A percentile compares a stretch with the other conserved stretches of the same genome.
These are phyloP conservation scores for Globisporangium canariense DNA, from an alignment of 352 stramenopile species.

Conservation along the genomic window DNA sequence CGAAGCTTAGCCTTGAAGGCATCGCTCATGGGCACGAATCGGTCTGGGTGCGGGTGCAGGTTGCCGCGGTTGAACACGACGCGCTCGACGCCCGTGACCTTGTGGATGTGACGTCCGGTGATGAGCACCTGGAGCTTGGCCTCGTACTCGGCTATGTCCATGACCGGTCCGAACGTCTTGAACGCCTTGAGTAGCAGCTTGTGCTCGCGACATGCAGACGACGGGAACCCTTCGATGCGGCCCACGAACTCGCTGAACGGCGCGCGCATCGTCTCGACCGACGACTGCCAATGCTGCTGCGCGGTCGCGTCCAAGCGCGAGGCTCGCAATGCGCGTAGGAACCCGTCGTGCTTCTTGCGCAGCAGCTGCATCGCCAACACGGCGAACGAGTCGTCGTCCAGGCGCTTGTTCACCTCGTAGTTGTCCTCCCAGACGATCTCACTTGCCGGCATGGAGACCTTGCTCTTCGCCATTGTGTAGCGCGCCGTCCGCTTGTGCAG, in stretches of 20 bases:
- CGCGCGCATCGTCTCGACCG: conserved; percentile 27
- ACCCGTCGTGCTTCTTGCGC: conserved; percentile 49
- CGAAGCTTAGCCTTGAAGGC: conserved; percentile 36
- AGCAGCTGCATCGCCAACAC: conserved; percentile 39
- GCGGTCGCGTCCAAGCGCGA: conserved; percentile 31
- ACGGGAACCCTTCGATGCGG: conserved; percentile 17
- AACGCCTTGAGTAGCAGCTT: conserved; percentile 52
- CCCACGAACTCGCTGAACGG: conserved; percentile 29
- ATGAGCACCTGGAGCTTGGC: conserved; percentile 49
- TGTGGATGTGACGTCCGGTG: conserved; percentile 32
- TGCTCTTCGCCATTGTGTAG: conserved; percentile 26
- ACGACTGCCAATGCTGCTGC: conserved; percentile 37
- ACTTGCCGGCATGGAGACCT: neutral
- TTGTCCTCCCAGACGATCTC: conserved; percentile 36
- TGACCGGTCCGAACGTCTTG: conserved; percentile 25
- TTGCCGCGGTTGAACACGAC: conserved; percentile 69
- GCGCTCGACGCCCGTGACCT: conserved; percentile 10
- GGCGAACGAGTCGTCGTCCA: conserved; percentile 26
- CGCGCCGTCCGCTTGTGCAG: conserved; percentile 55
- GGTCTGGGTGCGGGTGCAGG: conserved; percentile 46
- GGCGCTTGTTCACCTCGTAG: conserved; percentile 16
- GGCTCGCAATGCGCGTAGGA: conserved; percentile 38
- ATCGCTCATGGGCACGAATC: conserved; percentile 35
- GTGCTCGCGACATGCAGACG: conserved; percentile 32
- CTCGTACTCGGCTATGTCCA: conserved; percentile 33